Evolutionary conservation across 2,329 filamentous ascomycete genomes (phyloP).

Genomic region (Verticillium longisporum): DNA sequence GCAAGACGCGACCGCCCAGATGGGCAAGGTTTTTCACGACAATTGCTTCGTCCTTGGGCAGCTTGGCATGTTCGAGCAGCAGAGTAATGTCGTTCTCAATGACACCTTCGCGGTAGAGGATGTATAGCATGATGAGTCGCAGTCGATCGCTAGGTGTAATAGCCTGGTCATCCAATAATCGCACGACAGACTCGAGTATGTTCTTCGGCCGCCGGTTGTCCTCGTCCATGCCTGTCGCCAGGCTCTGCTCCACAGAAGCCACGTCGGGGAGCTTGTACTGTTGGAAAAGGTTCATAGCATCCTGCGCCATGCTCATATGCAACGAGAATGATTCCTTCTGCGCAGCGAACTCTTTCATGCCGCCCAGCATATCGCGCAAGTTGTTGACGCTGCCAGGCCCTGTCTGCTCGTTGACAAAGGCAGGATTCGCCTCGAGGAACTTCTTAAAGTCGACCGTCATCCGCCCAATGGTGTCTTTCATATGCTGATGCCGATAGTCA

Average conservation of each 20-base stretch:
- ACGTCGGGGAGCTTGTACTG: conserved; percentile 78
- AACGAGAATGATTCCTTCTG: conserved; percentile 93
- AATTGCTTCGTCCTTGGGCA: conserved; percentile 67
- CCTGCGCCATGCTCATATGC: conserved; percentile 93
- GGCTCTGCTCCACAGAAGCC: conserved; percentile 79
- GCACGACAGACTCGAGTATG: conserved; percentile 75
- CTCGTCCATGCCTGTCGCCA: conserved; percentile 89
- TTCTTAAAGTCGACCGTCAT: conserved; percentile 87
- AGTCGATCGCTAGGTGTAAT: conserved; percentile 68
- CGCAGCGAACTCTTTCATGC: conserved; percentile 87
- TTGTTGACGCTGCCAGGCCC: conserved; percentile 74
- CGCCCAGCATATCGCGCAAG: conserved; percentile 96
- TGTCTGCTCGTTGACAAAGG: conserved; percentile 72
- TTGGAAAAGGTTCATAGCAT: conserved; percentile 93
- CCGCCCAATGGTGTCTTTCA: conserved; percentile 96
- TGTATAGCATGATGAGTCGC: conserved; percentile 77
- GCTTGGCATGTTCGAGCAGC: conserved; percentile 72
- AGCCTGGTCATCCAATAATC: conserved; percentile 78
- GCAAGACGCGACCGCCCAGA: conserved; percentile 65
- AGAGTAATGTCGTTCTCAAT: conserved; percentile 78
- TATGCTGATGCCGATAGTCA: conserved; percentile 87
- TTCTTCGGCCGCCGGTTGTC: conserved; percentile 89
- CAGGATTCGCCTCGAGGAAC: conserved; percentile 84
- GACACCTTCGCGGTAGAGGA: conserved; percentile 80
- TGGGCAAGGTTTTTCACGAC: conserved; percentile 73